phyloP scores from a whole-genome alignment of 2,329 filamentous ascomycete genomes.

The Dactylonectria estremocensis region DNA sequence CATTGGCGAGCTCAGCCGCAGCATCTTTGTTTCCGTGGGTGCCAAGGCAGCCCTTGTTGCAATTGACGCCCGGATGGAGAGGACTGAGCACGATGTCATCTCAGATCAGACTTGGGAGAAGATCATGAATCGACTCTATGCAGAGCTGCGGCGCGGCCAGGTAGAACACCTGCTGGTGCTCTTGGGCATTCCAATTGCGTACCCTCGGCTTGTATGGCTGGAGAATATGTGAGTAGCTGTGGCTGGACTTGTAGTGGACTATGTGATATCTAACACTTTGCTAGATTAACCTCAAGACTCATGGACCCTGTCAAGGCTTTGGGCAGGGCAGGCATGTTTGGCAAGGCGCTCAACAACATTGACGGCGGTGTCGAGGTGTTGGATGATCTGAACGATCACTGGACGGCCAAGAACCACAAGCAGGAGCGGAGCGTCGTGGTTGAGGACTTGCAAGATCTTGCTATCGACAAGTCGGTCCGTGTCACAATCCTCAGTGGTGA shows the following conservation, averaged over 20 bases:
- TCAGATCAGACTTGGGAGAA: slow-evolving; percentile 86
- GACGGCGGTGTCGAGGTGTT: slow-evolving; percentile 93
- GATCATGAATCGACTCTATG: slow-evolving; percentile 88
- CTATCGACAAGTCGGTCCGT: slow-evolving; percentile 91
- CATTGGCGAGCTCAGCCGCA: slow-evolving; percentile 88
- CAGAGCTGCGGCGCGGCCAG: slow-evolving; percentile 85
- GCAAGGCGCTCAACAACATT: slow-evolving; percentile 87
- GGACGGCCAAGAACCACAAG: slow-evolving; percentile 97
- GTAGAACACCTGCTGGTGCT: slow-evolving; percentile 93
- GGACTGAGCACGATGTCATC: slow-evolving; percentile 86
- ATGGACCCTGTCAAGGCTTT: slow-evolving; percentile 94
- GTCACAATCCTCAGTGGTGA: slow-evolving; percentile 95
- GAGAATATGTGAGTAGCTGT: slow-evolving; percentile 74
- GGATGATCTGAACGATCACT: slow-evolving; percentile 95
- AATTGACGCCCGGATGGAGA: slow-evolving; percentile 91
- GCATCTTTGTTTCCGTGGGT: slow-evolving; percentile 88
- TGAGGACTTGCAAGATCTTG: slow-evolving; percentile 92
- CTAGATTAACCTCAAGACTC: slow-evolving; percentile 82
- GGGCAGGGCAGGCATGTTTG: slow-evolving; percentile 85
- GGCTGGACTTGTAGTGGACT: background rate
- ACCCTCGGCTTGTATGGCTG: slow-evolving; percentile 80
- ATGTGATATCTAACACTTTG: slow-evolving; percentile 51
- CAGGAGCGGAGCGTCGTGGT: slow-evolving; percentile 88
- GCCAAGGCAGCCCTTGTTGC: slow-evolving; percentile 85
- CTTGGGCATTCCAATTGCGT: slow-evolving; percentile 86